These are phyloP conservation scores for Dactylellina cionopaga DNA, from an alignment of 2,329 filamentous ascomycete genomes.

Conservation along the genomic window DNA sequence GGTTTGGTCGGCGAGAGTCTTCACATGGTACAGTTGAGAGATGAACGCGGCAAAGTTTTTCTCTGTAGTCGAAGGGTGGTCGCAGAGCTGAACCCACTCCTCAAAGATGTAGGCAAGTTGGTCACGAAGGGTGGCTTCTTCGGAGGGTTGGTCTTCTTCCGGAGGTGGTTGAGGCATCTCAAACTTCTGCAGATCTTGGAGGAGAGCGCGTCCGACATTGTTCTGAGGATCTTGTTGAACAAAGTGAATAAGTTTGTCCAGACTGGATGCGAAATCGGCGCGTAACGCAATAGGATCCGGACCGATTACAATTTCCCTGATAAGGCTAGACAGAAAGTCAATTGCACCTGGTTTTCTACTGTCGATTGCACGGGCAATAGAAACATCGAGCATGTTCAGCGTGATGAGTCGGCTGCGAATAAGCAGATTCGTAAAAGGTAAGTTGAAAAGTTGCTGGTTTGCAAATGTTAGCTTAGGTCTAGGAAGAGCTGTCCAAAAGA, in stretches of 20 bases:
- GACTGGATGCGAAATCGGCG: conserved; percentile 57
- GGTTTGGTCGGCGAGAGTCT: conserved; percentile 77
- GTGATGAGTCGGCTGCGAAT: conserved; percentile 71
- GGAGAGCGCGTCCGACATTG: conserved; percentile 52
- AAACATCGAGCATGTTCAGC: conserved; percentile 66
- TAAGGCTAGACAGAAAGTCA: conserved; percentile 56
- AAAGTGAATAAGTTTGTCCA: conserved; percentile 56
- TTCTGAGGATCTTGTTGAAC: conserved; percentile 57
- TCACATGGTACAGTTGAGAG: conserved; percentile 79
- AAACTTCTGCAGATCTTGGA: conserved; percentile 55
- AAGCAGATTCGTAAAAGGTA: conserved; percentile 70
- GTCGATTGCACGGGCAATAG: conserved; percentile 55
- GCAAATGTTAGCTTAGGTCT: conserved; percentile 58
- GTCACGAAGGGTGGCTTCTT: conserved; percentile 73
- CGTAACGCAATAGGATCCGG: conserved; percentile 54
- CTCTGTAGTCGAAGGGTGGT: conserved; percentile 78
- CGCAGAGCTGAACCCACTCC: conserved; percentile 87
- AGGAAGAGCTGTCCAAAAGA: background rate
- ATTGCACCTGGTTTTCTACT: conserved; percentile 55
- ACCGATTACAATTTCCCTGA: conserved; percentile 55
- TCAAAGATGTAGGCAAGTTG: conserved; percentile 95
- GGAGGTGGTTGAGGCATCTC: conserved; percentile 64
- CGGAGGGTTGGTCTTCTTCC: conserved; percentile 74
- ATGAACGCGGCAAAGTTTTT: conserved; percentile 80
- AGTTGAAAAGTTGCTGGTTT: conserved; percentile 69